Base-by-base conservation (phyloP, 352 stramenopile genomes). In the Thraustochytrium striatum region DNA sequence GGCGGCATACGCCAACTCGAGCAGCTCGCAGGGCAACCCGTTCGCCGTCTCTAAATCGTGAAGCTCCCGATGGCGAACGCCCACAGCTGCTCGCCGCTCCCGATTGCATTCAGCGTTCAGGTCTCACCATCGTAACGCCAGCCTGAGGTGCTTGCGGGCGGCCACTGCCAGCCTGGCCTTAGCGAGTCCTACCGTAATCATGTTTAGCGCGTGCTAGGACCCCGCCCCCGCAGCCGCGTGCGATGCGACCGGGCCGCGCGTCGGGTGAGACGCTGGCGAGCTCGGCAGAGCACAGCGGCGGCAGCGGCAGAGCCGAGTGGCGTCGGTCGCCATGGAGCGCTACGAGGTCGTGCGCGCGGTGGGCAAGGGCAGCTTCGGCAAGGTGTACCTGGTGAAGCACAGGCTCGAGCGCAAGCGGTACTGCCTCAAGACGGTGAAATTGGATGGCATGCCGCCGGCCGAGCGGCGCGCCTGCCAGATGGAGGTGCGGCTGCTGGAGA, bases 301-400 rank as follows among this genome's bases (percentile, higher is more conserved):
- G 39, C 25, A 7, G 2, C 25, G 62, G 33, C 9, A 5, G 35
- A 61, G 30, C 33, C 62, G 36, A 25, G 62, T 16, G 35, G n/a
- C 21, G 35, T 3, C 13, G 41, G 21, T 47, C 38, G 81, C 62
- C 13, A 75, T 85, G 79, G 80, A 86, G n/a, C 75, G 73, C n/a
- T 86, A 86, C 47, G 65, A 84, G 58, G 50, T 86, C 69, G 84
- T 92, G 36, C 87, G 87, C 53, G n/a, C 88, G 0, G 72, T 97
- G 8, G 92, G 92, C 13, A 88, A 96, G 82, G 92, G 92, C 11
- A 92, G 90, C 0, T 96, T 95, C 68, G 92, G 92, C 0, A 90
- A 90, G 47, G 87, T 93, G 21, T 94, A 94, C 69, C 84, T 97
- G 19, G 91, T 95, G 83, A 89, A 90, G 36, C 90, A 96, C 81